Percentiles rank a stretch among this genome's conserved stretches.
Evolutionary conservation across 192 early-diverging fungal genomes (phyloP).

Genomic region (Podila epicladia): DNA sequence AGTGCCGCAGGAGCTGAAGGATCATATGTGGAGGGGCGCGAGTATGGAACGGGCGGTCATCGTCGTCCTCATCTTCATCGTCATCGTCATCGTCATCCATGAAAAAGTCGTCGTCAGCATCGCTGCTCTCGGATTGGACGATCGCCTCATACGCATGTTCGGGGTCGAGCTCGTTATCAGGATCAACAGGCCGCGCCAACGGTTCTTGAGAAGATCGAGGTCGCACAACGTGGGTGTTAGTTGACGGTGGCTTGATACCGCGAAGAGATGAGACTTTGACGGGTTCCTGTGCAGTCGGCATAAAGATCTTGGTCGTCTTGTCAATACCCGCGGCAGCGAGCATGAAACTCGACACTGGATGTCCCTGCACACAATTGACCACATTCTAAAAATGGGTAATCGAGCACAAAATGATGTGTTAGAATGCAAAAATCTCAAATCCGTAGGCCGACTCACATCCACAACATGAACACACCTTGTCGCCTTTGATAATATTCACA

Average conservation of each 20-base stretch:
- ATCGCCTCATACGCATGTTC: constrained; percentile 5
- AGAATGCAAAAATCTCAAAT: too few species aligned
- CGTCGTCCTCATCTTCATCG: constrained; percentile 6
- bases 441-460: neutral
- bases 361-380: constrained; percentile 61
- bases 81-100: constrained; percentile 12
- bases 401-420: too few species aligned
- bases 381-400: constrained; percentile 14
- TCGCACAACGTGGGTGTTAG: constrained; percentile 2
- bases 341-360: constrained; percentile 63
- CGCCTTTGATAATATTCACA: constrained; percentile 72
- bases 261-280: constrained; percentile 38
- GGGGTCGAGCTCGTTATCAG: constrained; percentile 15
- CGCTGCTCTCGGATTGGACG: neutral
- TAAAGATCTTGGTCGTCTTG: constrained; percentile 75
- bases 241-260: constrained; percentile 11
- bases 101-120: neutral
- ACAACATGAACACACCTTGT: constrained; percentile 39
- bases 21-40: constrained; percentile 6
- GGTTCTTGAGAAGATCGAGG: neutral
- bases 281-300: constrained; percentile 49
- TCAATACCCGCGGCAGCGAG: constrained; percentile 82
- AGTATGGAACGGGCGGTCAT: neutral
- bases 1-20: constrained; percentile 19
- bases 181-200: neutral